Percentiles rank a stretch among this genome's conserved stretches.
Conservation (phyloP, 305 asterid species). For the Rubia occidens region DNA sequence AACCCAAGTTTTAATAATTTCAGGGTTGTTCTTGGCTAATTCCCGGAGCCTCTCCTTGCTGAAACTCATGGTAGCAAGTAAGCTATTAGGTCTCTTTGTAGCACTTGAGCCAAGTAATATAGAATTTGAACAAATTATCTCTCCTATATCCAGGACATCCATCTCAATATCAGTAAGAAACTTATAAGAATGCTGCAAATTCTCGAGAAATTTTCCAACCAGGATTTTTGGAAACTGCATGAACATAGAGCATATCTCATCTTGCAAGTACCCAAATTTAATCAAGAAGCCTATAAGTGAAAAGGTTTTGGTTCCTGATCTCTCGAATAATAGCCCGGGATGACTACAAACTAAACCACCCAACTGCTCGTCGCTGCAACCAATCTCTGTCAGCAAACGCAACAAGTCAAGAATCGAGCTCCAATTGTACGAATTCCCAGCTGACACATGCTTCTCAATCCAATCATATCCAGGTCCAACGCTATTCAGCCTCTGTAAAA, state of each 20-base stretch:
- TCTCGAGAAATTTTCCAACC: slow-evolving; percentile 31
- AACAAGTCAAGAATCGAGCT: slow-evolving; percentile 37
- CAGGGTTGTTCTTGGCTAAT: slow-evolving; percentile 49
- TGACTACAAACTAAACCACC: slow-evolving; percentile 28
- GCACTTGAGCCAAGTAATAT: slow-evolving; percentile 48
- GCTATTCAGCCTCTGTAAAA: slow-evolving; percentile 34
- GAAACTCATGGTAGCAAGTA: slow-evolving; percentile 26
- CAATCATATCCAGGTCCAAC: slow-evolving; percentile 36
- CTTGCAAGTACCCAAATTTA: slow-evolving; percentile 48
- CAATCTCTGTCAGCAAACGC: slow-evolving; percentile 32
- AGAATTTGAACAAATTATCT: slow-evolving; percentile 32
- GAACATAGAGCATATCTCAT: slow-evolving; percentile 27
- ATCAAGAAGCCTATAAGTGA: slow-evolving; percentile 40
- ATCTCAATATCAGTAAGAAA: slow-evolving; percentile 44
- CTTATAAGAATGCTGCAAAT: slow-evolving; percentile 32
- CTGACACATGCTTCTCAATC: slow-evolving; percentile 43
- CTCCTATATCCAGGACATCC: slow-evolving; percentile 41
- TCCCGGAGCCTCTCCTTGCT: slow-evolving; percentile 40
- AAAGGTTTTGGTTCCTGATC: slow-evolving; percentile 41
- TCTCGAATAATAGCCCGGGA: slow-evolving; percentile 47
- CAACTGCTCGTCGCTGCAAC: slow-evolving; percentile 41
- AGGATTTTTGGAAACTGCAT: slow-evolving; percentile 43
- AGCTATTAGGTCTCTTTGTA: slow-evolving; percentile 38
- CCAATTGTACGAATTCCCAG: slow-evolving; percentile 46
- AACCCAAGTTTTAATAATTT: slow-evolving; percentile 40